Percentiles rank a stretch among this genome's conserved stretches.
Conservation (phyloP, 1,139 yeast species). For the Debaryomyces subglobosus region DNA sequence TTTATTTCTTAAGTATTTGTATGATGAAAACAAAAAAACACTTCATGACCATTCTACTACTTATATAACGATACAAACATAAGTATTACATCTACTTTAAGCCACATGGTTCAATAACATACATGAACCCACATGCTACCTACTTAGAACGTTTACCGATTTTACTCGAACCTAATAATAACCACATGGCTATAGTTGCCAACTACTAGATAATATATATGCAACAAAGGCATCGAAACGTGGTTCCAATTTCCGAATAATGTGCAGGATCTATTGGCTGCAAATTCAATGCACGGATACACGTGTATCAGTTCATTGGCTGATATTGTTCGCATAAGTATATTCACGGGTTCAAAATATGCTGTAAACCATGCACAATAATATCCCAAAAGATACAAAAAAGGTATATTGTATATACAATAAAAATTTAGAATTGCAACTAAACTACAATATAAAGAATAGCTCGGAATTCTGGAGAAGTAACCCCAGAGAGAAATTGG, state of each 20-base stretch:
- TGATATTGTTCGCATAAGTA: too few relatives aligned
- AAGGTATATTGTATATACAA: too few relatives aligned
- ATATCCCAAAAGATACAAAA: too few relatives aligned
- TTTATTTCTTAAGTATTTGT: not conserved
- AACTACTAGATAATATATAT: not conserved
- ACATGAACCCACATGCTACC: not conserved
- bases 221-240: not conserved
- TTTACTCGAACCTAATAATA: not conserved
- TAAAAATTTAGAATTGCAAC: too few relatives aligned
- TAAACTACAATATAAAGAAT: too few relatives aligned
- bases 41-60: not conserved
- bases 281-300: not conserved
- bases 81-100: not conserved
- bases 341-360: too few relatives aligned
- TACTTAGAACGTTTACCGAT: not conserved
- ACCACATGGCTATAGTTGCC: not conserved
- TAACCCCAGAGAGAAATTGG: too few relatives aligned
- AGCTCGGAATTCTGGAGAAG: too few relatives aligned
- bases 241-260: conserved; percentile 3
- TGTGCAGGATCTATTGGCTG: conserved; percentile 3
- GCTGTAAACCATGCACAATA: too few relatives aligned
- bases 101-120: conserved; percentile 2
- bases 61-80: not conserved
- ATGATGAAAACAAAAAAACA: too few relatives aligned
- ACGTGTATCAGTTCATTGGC: not conserved